Percentiles rank a stretch among this genome's conserved stretches.
phyloP scores from a whole-genome alignment of 2,329 filamentous ascomycete species.

The Cephalotrichum gorgonifer region DNA sequence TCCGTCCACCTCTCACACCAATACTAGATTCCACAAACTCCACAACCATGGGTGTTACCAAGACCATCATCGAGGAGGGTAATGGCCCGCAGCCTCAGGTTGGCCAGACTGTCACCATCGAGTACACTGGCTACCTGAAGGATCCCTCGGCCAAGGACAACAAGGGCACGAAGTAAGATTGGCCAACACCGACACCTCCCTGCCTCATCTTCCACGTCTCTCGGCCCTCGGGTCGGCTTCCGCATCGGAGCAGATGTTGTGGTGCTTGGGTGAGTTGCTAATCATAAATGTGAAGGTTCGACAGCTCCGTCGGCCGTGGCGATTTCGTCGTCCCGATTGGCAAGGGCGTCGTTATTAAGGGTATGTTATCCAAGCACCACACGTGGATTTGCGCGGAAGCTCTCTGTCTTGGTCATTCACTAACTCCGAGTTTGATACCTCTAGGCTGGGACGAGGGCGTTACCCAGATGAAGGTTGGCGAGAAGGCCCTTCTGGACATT shows the following conservation, averaged over 20 bases:
- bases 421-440: background rate
- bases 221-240: background rate
- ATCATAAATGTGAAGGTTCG: conserved; percentile 54
- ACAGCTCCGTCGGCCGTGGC: conserved; percentile 69
- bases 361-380: conserved; percentile 33
- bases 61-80: conserved; percentile 53
- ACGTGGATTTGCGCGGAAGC: background rate
- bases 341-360: conserved; percentile 74
- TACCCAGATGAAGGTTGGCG: conserved; percentile 74
- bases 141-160: conserved; percentile 48
- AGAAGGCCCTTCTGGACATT: conserved; percentile 81
- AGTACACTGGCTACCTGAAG: conserved; percentile 85
- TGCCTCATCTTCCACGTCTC: background rate
- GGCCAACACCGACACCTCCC: background rate
- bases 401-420: background rate
- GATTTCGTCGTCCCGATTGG: conserved; percentile 75
- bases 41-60: conserved; percentile 60
- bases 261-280: background rate
- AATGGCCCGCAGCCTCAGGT: conserved; percentile 47
- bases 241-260: background rate
- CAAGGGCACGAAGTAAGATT: conserved; percentile 62
- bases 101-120: conserved; percentile 71
- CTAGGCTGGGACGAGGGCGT: conserved; percentile 82
- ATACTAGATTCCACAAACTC: background rate
- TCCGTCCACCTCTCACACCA: background rate